Evolutionary conservation across 805 yeast genomes (phyloP).

Genomic region (Nematodospora valgi): DNA sequence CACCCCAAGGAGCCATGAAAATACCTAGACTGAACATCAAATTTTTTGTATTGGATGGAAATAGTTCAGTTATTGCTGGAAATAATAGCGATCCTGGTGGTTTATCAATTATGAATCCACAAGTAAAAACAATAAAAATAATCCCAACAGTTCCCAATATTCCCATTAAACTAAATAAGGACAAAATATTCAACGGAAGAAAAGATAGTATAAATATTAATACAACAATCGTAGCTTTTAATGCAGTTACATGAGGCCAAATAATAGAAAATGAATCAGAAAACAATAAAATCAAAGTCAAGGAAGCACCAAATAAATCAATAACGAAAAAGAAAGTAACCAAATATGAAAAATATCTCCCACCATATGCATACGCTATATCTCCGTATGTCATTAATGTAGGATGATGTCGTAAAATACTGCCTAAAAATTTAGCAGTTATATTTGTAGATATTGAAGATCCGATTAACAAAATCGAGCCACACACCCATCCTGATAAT

Average conservation of each 20-base stretch:
- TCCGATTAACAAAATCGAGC: slow-evolving; percentile 37
- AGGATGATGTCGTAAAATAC: slow-evolving; percentile 39
- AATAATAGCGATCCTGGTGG: slow-evolving; percentile 56
- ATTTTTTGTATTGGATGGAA: slow-evolving; percentile 30
- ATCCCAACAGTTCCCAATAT: slow-evolving; percentile 52
- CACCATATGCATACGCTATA: slow-evolving; percentile 51
- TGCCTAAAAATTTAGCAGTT: slow-evolving; percentile 55
- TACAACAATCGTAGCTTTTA: slow-evolving; percentile 41
- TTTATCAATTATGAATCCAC: slow-evolving; percentile 40
- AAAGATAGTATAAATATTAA: slow-evolving; percentile 48
- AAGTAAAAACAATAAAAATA: slow-evolving; percentile 41
- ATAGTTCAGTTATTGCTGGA: slow-evolving; percentile 39
- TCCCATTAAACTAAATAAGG: slow-evolving; percentile 54
- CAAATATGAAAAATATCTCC: slow-evolving; percentile 38
- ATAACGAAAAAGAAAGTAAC: slow-evolving; percentile 49
- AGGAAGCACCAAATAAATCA: slow-evolving; percentile 60
- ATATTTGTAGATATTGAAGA: slow-evolving; percentile 50
- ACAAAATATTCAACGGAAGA: slow-evolving; percentile 52
- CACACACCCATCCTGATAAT: slow-evolving; percentile 65
- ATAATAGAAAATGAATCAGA: slow-evolving; percentile 55
- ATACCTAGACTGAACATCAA: slow-evolving; percentile 58
- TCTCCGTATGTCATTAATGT: slow-evolving; percentile 54
- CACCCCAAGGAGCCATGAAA: slow-evolving; percentile 80
- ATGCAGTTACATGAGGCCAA: slow-evolving; percentile 33
- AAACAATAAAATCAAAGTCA: slow-evolving; percentile 56